phyloP scores from a whole-genome alignment of 2,329 filamentous ascomycete species.

The Hypocrella siamensis region DNA sequence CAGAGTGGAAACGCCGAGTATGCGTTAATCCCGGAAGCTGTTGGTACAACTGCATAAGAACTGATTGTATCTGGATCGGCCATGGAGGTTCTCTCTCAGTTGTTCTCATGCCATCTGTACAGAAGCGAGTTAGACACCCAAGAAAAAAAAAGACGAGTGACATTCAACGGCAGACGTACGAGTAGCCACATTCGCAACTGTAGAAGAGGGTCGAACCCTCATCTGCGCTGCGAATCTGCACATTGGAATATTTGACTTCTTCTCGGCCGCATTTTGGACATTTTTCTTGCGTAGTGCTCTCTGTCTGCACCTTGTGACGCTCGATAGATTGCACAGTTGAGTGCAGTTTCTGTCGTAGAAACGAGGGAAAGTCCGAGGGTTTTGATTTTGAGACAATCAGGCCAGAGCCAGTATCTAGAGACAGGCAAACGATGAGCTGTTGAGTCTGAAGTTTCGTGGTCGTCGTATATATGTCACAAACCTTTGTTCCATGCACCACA shows the following conservation, averaged over 20 bases:
- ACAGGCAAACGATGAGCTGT: too few species aligned
- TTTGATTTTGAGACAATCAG: conserved; percentile 74
- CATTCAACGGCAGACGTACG: conserved; percentile 33
- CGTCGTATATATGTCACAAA: too few species aligned
- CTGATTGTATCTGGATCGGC: too few species aligned
- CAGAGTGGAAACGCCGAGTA: conserved; percentile 80
- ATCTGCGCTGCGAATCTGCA: conserved; percentile 82
- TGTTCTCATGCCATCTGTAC: conserved; percentile 42
- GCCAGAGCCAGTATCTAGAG: conserved; percentile 55
- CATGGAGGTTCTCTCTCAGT: too few species aligned
- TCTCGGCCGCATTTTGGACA: conserved; percentile 71
- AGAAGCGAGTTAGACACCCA: not conserved
- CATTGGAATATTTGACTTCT: conserved; percentile 71
- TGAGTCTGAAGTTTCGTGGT: too few species aligned
- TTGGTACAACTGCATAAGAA: too few species aligned
- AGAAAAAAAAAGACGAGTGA: conserved; percentile 3
- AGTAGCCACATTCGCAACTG: conserved; percentile 72
- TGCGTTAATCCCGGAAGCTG: conserved; percentile 63
- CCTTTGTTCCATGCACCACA: conserved; percentile 78
- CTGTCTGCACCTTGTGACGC: conserved; percentile 60
- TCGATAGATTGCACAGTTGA: conserved; percentile 77
- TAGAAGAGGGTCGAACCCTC: conserved; percentile 92
- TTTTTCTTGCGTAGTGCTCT: conserved; percentile 48
- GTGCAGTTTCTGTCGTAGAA: conserved; percentile 64
- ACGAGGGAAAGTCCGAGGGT: conserved; percentile 75